A percentile compares a stretch with the other conserved stretches of the same genome.
These are phyloP conservation scores for Heimioporus sp. DNA, from an alignment of 768 basidiomycete genomes.

Conservation along the genomic window DNA sequence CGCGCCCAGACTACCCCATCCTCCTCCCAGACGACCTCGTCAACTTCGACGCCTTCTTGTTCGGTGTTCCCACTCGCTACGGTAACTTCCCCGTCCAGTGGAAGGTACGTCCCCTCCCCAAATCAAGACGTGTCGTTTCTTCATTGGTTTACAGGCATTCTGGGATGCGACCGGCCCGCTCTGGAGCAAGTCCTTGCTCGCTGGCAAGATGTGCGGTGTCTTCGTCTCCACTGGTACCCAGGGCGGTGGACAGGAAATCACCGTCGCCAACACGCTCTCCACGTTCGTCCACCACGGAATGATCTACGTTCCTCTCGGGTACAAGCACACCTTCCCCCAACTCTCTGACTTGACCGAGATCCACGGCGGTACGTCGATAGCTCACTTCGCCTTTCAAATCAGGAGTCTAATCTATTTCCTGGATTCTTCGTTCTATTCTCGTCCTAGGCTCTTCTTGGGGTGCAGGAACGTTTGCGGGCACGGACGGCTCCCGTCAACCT, in stretches of 20 bases:
- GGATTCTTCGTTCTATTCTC: background rate
- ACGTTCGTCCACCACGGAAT: conserved; percentile 57
- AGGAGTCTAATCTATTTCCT: background rate
- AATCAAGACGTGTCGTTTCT: conserved; percentile 9
- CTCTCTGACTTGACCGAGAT: conserved; percentile 41
- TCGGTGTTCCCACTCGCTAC: conserved; percentile 47
- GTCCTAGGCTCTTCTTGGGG: conserved; percentile 73
- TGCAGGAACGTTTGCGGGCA: conserved; percentile 63
- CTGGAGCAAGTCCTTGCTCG: conserved; percentile 40
- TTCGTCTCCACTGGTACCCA: conserved; percentile 47
- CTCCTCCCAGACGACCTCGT: conserved; percentile 31
- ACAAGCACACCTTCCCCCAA: conserved; percentile 40
- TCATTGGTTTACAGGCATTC: conserved; percentile 34
- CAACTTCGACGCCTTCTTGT: conserved; percentile 41
- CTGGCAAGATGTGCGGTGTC: conserved; percentile 46
- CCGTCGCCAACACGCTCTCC: conserved; percentile 36
- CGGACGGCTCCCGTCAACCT: conserved; percentile 60
- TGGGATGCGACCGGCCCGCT: conserved; percentile 51
- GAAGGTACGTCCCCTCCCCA: conserved; percentile 42
- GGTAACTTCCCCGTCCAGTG: conserved; percentile 52
- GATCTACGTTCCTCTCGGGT: conserved; percentile 53
- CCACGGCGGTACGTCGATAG: conserved; percentile 41
- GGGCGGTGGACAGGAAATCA: conserved; percentile 48
- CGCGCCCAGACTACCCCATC: conserved; percentile 59
- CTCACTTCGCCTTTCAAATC: no score